Evolutionary conservation across 768 basidiomycete species (phyloP).

Genomic region (Suillus spraguei): DNA sequence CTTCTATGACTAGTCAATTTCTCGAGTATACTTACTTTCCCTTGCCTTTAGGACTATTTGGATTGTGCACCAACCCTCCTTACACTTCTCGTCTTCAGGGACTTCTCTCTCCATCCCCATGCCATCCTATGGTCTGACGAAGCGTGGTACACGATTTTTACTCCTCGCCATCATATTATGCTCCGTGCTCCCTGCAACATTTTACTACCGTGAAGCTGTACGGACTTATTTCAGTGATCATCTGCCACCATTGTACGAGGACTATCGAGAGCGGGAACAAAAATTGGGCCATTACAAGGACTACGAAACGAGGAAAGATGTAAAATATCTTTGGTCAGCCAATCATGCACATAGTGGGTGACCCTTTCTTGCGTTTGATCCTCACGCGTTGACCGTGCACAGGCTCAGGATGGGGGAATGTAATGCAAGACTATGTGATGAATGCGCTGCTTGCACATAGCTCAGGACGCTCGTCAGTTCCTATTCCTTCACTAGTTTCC

Average conservation of each 20-base stretch:
- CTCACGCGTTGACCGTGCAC: neutral
- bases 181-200: neutral
- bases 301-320: constrained; percentile 33
- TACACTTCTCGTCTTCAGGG: constrained; percentile 4
- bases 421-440: constrained; percentile 43
- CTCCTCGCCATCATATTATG: constrained; percentile 5
- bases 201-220: neutral
- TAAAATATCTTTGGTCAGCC: constrained; percentile 48
- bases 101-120: too few species aligned
- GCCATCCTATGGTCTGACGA: constrained; percentile 25
- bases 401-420: constrained; percentile 45
- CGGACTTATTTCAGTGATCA: neutral
- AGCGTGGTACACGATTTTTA: constrained; percentile 25
- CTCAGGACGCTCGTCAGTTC: constrained; percentile 38
- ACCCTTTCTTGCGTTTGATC: neutral
- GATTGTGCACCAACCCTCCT: neutral
- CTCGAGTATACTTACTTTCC: neutral
- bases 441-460: constrained; percentile 37
- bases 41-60: neutral
- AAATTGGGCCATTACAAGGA: constrained; percentile 43
- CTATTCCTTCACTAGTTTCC: neutral
- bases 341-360: constrained; percentile 46
- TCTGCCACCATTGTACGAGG: constrained; percentile 45
- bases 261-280: constrained; percentile 40
- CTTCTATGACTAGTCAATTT: neutral